Conservation (phyloP, 1,284 basidiomycete species). For the Filobasidium uniguttulatum region DNA sequence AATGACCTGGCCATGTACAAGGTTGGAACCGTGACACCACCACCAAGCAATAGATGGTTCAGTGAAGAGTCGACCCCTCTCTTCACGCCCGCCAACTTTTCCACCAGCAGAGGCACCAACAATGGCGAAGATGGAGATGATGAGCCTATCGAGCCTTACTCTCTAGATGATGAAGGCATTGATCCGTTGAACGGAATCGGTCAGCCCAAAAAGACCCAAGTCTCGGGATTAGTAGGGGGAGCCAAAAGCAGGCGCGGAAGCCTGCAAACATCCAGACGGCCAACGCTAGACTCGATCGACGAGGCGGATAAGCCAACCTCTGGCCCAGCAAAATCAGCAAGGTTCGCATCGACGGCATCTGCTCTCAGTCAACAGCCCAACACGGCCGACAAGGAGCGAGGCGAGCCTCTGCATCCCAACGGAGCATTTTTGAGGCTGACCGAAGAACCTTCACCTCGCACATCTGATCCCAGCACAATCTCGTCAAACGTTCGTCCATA, state of each 20-base stretch:
- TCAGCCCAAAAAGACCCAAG: background rate
- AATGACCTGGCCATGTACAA: background rate
- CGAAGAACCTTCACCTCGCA: background rate
- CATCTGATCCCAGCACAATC: background rate
- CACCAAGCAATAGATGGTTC: conserved; percentile 9
- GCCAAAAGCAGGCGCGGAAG: background rate
- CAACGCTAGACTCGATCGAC: no score
- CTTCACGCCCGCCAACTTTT: background rate
- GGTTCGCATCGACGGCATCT: no score
- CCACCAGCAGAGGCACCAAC: background rate
- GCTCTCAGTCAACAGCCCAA: no score
- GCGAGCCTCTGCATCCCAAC: no score
- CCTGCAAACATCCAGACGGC: no score
- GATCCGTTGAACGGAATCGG: no score
- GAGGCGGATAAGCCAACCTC: no score
- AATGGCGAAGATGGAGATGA: background rate
- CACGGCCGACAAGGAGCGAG: no score
- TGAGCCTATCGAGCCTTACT: background rate
- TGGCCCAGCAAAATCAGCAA: no score
- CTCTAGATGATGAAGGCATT: background rate
- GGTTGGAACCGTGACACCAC: conserved; percentile 10
- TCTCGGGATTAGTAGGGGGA: background rate
- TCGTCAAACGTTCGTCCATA: no score
- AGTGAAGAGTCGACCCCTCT: conserved; percentile 8
- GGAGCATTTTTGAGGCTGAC: no score